phyloP scores from a whole-genome alignment of 164 flowering plant species.

The Santalum album region DNA sequence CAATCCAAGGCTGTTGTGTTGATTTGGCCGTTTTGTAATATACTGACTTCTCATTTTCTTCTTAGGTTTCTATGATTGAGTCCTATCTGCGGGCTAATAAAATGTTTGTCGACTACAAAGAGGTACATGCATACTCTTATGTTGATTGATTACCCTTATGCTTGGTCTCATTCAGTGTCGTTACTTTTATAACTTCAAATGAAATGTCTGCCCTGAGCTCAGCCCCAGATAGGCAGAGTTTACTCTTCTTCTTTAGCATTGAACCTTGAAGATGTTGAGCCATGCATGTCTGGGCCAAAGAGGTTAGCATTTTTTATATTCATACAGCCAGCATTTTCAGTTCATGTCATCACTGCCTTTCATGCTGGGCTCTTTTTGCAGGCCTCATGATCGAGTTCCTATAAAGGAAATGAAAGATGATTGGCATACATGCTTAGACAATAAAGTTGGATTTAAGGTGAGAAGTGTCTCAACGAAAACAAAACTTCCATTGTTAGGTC shows the following conservation, averaged over 20 bases:
- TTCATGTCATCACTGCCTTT: not conserved
- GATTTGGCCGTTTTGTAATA: not conserved
- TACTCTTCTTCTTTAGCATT: constrained; percentile 65
- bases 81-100: constrained; percentile 73
- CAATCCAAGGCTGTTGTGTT: not conserved
- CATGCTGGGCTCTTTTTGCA: constrained; percentile 9
- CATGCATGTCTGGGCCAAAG: constrained; percentile 82
- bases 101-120: constrained; percentile 80
- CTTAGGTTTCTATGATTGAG: constrained; percentile 66
- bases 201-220: constrained; percentile 8
- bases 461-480: constrained; percentile 6
- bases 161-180: not conserved
- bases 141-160: not conserved
- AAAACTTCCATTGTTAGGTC: not conserved
- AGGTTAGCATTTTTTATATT: constrained; percentile 25
- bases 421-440: constrained; percentile 83
- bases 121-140: constrained; percentile 29
- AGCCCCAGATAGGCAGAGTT: constrained; percentile 59
- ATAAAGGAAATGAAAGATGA: constrained; percentile 77
- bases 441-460: constrained; percentile 80
- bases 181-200: not conserved
- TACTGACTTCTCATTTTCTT: not conserved
- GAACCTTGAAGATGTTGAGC: constrained; percentile 63
- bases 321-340: not conserved
- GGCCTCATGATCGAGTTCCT: constrained; percentile 85